A percentile compares a stretch with the other conserved stretches of the same genome.
phyloP scores from a whole-genome alignment of 768 basidiomycete genomes.

The Naganishia randhawae region DNA sequence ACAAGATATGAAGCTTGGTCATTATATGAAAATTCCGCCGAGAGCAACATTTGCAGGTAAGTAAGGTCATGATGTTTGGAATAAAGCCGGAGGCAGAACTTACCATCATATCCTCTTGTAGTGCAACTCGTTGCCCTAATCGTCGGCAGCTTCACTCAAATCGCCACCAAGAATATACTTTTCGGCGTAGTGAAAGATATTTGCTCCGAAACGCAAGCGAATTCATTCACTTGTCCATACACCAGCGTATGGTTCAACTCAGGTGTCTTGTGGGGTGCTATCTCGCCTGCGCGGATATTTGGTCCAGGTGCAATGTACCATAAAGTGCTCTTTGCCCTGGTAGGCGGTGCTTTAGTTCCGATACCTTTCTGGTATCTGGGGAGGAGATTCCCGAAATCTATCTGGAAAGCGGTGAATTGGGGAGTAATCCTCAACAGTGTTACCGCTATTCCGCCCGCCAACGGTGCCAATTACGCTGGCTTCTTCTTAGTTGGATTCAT shows the following conservation, averaged over 20 bases:
- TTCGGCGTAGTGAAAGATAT: slow-evolving; percentile 52
- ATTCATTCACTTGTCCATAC: slow-evolving; percentile 64
- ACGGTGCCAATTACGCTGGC: slow-evolving; percentile 86
- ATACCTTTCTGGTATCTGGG: slow-evolving; percentile 84
- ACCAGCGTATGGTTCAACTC: slow-evolving; percentile 85
- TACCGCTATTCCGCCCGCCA: slow-evolving; percentile 78
- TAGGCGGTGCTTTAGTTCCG: slow-evolving; percentile 76
- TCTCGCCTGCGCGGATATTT: slow-evolving; percentile 55
- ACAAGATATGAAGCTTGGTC: slow-evolving; percentile 58
- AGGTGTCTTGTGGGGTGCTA: slow-evolving; percentile 70
- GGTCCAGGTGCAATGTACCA: slow-evolving; percentile 60
- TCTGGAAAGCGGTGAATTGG: slow-evolving; percentile 73
- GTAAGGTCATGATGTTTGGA: slow-evolving; percentile 41
- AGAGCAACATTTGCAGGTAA: slow-evolving; percentile 70
- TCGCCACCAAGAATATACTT: slow-evolving; percentile 53
- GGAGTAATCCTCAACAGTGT: slow-evolving; percentile 81
- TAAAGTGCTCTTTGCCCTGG: slow-evolving; percentile 68
- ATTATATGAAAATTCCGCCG: slow-evolving; percentile 94
- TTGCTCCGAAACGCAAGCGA: slow-evolving; percentile 47
- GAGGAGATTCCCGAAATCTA: slow-evolving; percentile 65
- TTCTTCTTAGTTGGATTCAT: slow-evolving; percentile 85
- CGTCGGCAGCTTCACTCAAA: slow-evolving; percentile 51
- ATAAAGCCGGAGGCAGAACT: too few relatives aligned
- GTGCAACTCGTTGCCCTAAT: slow-evolving; percentile 51
- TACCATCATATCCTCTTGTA: slow-evolving; percentile 18